Percentiles rank a stretch among this genome's conserved stretches.
phyloP scores from a whole-genome alignment of 2,329 filamentous ascomycete genomes.

The Nectriaceae sp. region DNA sequence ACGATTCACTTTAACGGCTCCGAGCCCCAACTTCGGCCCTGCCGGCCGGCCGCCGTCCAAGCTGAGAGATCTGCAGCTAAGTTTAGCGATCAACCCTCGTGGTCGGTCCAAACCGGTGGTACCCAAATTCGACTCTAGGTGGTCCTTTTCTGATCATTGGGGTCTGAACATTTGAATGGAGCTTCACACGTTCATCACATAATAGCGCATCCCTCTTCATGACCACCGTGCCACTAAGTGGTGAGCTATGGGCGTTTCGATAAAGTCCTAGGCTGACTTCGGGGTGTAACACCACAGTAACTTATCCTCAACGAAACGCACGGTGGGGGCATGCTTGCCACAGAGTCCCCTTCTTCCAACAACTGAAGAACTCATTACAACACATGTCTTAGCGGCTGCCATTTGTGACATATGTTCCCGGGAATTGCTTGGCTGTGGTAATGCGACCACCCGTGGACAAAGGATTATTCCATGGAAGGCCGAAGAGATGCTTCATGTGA shows the following conservation, averaged over 20 bases:
- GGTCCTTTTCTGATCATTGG: not conserved
- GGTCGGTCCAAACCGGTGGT: slow-evolving; percentile 26
- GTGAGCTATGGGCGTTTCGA: too few species aligned
- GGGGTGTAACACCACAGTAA: too few species aligned
- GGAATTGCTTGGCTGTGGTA: not conserved
- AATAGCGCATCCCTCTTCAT: too few species aligned
- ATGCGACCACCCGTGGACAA: too few species aligned
- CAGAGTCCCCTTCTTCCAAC: not conserved
- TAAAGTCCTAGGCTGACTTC: too few species aligned
- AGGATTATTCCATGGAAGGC: not conserved
- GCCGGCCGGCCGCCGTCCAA: slow-evolving; percentile 5
- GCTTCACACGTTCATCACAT: too few species aligned
- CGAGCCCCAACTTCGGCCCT: slow-evolving; percentile 9
- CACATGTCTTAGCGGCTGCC: not conserved
- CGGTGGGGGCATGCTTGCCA: too few species aligned
- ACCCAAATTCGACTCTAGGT: not conserved
- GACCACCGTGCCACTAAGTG: too few species aligned
- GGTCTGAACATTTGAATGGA: too few species aligned
- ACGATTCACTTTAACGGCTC: not conserved
- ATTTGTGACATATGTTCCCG: not conserved
- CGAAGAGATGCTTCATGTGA: not conserved
- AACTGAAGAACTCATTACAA: not conserved
- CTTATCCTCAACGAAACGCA: too few species aligned
- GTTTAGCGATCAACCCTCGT: slow-evolving; percentile 24
- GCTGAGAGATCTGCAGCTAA: slow-evolving; percentile 30